Evolutionary conservation across 1,284 basidiomycete species (phyloP).

Genomic region (Clitocybe nebularis): DNA sequence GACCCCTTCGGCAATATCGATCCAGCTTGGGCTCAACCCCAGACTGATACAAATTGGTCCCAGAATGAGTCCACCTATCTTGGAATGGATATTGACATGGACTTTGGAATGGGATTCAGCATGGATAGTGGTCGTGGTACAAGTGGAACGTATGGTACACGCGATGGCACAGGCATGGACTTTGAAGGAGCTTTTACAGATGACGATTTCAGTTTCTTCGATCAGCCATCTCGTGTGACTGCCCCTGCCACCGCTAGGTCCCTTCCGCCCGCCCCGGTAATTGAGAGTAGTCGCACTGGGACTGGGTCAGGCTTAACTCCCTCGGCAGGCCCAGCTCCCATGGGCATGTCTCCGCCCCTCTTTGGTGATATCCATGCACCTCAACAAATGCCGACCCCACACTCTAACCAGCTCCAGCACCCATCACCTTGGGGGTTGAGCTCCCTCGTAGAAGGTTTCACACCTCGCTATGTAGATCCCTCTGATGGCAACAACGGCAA

Average conservation of each 20-base stretch:
- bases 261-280: neutral
- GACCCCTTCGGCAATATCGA: slow-evolving; percentile 39
- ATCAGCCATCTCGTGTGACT: slow-evolving; percentile 36
- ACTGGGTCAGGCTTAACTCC: slow-evolving; percentile 14
- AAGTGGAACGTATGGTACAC: slow-evolving; percentile 21
- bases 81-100: slow-evolving; percentile 42
- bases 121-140: slow-evolving; percentile 22
- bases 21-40: slow-evolving; percentile 40
- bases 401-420: slow-evolving; percentile 25
- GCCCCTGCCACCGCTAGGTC: slow-evolving; percentile 1
- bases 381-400: slow-evolving; percentile 37
- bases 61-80: slow-evolving; percentile 30
- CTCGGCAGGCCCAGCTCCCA: slow-evolving; percentile 16
- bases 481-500: too few relatives aligned
- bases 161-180: slow-evolving; percentile 42
- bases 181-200: slow-evolving; percentile 71
- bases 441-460: slow-evolving; percentile 23
- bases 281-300: neutral
- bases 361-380: slow-evolving; percentile 26
- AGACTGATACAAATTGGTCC: slow-evolving; percentile 7
- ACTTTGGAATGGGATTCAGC: slow-evolving; percentile 39
- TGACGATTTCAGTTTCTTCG: slow-evolving; percentile 78
- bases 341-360: slow-evolving; percentile 24
- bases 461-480: slow-evolving; percentile 22
- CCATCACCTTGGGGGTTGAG: slow-evolving; percentile 15